These are phyloP conservation scores for Lonicera japonica DNA, from an alignment of 129 eudicot genomes.

Conservation along the genomic window DNA sequence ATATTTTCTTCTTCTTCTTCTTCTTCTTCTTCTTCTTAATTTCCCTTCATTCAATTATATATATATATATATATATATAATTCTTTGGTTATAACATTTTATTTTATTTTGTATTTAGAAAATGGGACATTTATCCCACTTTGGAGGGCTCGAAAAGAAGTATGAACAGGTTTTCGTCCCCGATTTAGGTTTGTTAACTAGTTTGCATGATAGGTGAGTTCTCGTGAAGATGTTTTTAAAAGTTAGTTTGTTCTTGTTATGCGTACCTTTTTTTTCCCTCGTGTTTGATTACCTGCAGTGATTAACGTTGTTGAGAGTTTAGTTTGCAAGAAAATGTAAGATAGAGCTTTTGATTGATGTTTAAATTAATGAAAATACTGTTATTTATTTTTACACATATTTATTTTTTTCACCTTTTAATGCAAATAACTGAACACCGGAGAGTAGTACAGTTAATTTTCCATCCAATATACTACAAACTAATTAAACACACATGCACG, in stretches of 20 bases:
- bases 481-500: no score
- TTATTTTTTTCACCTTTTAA: no score
- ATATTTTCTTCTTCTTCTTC: no score
- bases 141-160: constrained; percentile 8
- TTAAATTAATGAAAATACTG: no score
- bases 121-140: not conserved
- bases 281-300: not conserved
- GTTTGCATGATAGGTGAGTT: constrained; percentile 10
- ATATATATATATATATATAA: not conserved
- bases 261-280: not conserved
- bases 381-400: no score
- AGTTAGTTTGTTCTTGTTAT: not conserved
- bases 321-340: no score
- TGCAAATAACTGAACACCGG: no score
- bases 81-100: not conserved
- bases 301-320: not conserved
- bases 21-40: no score
- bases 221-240: no score
- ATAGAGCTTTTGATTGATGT: no score
- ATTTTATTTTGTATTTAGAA: not conserved
- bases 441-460: no score
- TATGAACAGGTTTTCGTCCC: constrained; percentile 4
- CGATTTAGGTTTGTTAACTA: constrained; percentile 5
- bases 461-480: no score
- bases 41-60: not conserved